These are phyloP conservation scores for Ustilago loliicola DNA, from an alignment of 1,284 basidiomycete genomes.

Conservation along the genomic window DNA sequence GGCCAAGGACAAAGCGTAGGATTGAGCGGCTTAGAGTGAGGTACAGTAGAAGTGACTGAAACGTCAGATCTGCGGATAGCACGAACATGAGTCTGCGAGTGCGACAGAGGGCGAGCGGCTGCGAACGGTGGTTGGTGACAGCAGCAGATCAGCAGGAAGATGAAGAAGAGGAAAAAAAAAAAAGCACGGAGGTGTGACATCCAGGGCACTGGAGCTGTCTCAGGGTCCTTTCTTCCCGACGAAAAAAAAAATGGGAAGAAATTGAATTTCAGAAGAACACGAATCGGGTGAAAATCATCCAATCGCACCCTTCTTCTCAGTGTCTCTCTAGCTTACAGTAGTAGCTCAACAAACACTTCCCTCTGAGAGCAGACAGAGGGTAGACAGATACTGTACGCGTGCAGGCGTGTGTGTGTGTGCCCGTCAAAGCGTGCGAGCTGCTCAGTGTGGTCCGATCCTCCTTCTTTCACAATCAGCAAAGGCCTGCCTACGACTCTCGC, in stretches of 20 bases:
- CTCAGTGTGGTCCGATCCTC: too few species aligned
- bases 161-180: neutral
- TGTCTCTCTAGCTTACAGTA: neutral
- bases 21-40: neutral
- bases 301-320: constrained; percentile 3
- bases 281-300: constrained; percentile 31
- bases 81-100: constrained; percentile 3
- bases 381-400: neutral
- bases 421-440: too few species aligned
- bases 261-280: constrained; percentile 12
- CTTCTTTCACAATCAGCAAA: too few species aligned
- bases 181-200: constrained; percentile 28
- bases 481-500: neutral
- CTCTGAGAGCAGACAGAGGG: neutral
- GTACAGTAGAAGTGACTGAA: neutral
- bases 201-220: constrained; percentile 19
- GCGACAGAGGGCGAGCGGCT: neutral
- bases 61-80: neutral
- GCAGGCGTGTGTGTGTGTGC: neutral
- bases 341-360: constrained; percentile 16
- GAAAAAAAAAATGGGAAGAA: constrained; percentile 10
- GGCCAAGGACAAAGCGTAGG: neutral
- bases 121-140: neutral
- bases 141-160: constrained; percentile 10
- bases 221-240: constrained; percentile 16